These are phyloP conservation scores for Debaryomyces psychrophilus DNA, from an alignment of 1,139 yeast species.

Conservation along the genomic window DNA sequence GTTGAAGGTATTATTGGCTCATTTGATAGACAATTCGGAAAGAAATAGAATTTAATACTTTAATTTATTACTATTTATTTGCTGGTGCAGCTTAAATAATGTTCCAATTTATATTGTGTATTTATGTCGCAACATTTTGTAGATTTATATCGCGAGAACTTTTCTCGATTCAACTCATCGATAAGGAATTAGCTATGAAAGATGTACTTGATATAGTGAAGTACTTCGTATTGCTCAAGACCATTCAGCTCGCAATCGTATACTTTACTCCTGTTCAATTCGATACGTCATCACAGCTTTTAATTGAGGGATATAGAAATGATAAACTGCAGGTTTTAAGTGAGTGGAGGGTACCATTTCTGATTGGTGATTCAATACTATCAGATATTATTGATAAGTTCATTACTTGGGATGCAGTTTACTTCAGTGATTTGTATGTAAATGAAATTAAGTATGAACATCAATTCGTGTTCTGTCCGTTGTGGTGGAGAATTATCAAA, in stretches of 20 bases:
- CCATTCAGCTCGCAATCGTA: conserved; percentile 33
- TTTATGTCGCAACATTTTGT: conserved; percentile 3
- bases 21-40: conserved; percentile 53
- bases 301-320: conserved; percentile 17
- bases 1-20: conserved; percentile 73
- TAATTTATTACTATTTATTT: conserved; percentile 1
- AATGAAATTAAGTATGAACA: conserved; percentile 69
- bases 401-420: conserved; percentile 85
- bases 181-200: conserved; percentile 2
- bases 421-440: conserved; percentile 61
- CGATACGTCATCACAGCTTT: conserved; percentile 43
- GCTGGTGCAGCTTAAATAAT: neutral
- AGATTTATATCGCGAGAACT: neutral
- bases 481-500: conserved; percentile 65
- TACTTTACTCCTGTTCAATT: conserved; percentile 39
- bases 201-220: conserved; percentile 16
- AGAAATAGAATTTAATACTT: conserved; percentile 32
- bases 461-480: conserved; percentile 85
- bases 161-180: conserved; percentile 1
- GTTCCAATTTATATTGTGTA: neutral
- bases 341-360: conserved; percentile 8
- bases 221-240: conserved; percentile 31
- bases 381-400: conserved; percentile 47
- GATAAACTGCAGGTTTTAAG: conserved; percentile 9
- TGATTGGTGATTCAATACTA: conserved; percentile 12